Conservation (phyloP, 2,329 filamentous ascomycete species). For the Lecanicillium sp. region DNA sequence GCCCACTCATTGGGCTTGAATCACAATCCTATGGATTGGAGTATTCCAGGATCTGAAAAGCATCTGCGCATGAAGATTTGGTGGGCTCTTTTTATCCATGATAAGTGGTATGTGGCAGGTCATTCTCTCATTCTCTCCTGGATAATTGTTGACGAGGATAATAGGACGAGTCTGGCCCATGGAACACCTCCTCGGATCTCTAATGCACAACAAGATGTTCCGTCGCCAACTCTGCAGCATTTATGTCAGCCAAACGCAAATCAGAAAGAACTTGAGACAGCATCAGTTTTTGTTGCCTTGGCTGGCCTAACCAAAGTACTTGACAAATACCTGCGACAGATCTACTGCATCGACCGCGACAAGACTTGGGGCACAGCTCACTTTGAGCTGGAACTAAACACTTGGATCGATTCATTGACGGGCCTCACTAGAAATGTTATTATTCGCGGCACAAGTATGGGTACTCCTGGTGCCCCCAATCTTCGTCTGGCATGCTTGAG, state of each 20-base stretch:
- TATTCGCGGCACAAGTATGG: constrained; percentile 35
- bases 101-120: constrained; percentile 46
- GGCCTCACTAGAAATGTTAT: constrained; percentile 34
- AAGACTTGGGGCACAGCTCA: constrained; percentile 22
- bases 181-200: constrained; percentile 46
- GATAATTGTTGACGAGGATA: neutral
- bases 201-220: constrained; percentile 42
- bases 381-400: constrained; percentile 33
- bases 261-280: constrained; percentile 20
- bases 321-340: constrained; percentile 25
- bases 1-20: constrained; percentile 51
- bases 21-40: constrained; percentile 45
- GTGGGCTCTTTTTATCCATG: constrained; percentile 50
- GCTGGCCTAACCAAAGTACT: constrained; percentile 37
- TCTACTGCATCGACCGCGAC: constrained; percentile 30
- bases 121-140: neutral
- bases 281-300: constrained; percentile 39
- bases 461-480: constrained; percentile 41
- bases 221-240: constrained; percentile 32
- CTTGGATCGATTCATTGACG: constrained; percentile 39
- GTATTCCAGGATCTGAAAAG: constrained; percentile 46
- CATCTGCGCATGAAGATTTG: constrained; percentile 46
- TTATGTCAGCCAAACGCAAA: constrained; percentile 22
- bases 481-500: constrained; percentile 46
- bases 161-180: constrained; percentile 45